Conservation (phyloP, 208 protist species). For the Sergeia podlipaevii region DNA sequence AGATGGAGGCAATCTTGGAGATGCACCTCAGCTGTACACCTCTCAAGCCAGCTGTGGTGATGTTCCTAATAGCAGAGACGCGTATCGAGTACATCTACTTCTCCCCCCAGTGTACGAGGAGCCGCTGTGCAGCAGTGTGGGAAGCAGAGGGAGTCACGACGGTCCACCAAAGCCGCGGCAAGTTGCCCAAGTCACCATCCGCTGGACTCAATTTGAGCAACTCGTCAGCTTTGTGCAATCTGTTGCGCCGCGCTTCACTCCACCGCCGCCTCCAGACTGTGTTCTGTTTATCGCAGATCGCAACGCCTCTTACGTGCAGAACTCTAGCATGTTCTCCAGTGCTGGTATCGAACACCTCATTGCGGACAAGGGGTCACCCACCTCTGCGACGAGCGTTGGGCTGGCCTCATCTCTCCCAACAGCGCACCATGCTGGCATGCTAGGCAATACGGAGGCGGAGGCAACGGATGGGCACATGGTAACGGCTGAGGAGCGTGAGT, state of each 20-base stretch:
- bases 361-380: not conserved
- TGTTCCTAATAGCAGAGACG: constrained; percentile 24
- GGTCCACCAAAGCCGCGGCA: constrained; percentile 16
- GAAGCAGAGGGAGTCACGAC: not conserved
- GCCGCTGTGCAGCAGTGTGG: not conserved
- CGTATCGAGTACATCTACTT: constrained; percentile 38
- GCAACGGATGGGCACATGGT: not conserved
- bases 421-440: not conserved
- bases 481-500: constrained; percentile 18
- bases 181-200: constrained; percentile 25
- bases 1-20: not conserved
- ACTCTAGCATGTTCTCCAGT: constrained; percentile 18
- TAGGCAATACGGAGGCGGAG: not conserved
- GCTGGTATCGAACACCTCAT: too few species aligned
- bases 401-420: not conserved
- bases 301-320: constrained; percentile 25
- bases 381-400: not conserved
- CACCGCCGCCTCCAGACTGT: constrained; percentile 21
- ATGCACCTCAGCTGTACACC: not conserved
- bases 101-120: constrained; percentile 1
- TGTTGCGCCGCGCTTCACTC: constrained; percentile 37
- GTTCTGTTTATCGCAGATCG: constrained; percentile 19
- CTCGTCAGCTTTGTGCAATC: constrained; percentile 38
- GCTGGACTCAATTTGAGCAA: constrained; percentile 36
- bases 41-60: not conserved